Base-by-base conservation (phyloP, 352 stramenopile species). In the Phytopythium cucurbitacearum region DNA sequence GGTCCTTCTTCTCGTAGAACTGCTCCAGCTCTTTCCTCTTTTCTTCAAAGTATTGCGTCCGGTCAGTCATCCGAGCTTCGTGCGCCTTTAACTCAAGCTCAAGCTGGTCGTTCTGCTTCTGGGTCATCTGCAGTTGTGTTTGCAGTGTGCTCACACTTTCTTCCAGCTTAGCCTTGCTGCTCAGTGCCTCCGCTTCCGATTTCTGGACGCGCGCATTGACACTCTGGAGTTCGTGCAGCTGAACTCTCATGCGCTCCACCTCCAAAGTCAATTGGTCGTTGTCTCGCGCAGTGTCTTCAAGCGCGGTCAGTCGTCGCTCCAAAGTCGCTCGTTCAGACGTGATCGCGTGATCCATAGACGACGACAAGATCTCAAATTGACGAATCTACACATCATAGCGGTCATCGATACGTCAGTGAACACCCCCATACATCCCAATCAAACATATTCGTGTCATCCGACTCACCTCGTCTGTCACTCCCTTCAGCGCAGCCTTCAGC, bases 1-100 rank as follows among this genome's bases (percentile, higher is more conserved):
- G 55, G 7, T 76, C 63, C 34, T 84, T 87, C 37, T 73, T 72
- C 37, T 82, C 60, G 53, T 81, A 85, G 42, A 87, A 86, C 9
- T 75, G 52, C 59, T 85, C 61, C 21, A 89, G 53, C 28, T 88
- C 76, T 34, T 87, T 73, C 42, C 80, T 88, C 41, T 79, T 84
- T 33, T 89, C 73, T 36, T 87, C 71, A 53, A 83, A 89, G 7
- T 76, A 57, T 38, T 74, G 65, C 8, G 71, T 68, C 43, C 80
- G 70, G 28, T 86, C 70, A 5, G 69, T 56, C 59, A 85, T 57
- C 0, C 59, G 70, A 8, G 63, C 55, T 62, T 87, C 64, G 21
- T 84, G 65, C 1, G 71, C 60, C 15, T 80, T 79, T n/a, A 91
- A 46, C 15, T 88, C 73, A 33, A 87, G 42, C 48, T 73, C 67